Evolutionary conservation across 164 flowering plant species (phyloP), one percentile per base, ranked within the genome.

Genomic region (Macadamia tetraphylla): DNA sequence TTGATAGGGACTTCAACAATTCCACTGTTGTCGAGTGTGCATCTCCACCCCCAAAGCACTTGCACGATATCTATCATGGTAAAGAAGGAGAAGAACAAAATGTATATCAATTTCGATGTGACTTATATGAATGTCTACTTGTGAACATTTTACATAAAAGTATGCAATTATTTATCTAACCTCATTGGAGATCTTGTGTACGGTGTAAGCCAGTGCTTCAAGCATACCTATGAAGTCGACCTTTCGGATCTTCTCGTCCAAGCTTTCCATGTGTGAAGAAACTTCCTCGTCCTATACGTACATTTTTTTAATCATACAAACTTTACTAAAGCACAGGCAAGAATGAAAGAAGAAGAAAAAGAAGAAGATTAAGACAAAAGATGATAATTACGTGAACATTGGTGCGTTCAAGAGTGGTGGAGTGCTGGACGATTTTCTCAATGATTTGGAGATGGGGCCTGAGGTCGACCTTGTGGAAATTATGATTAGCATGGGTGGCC

Each of bases 31-130:
- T 76, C 14, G 79, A 70, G 49, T 85, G 91, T 0, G 83, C 84
- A 62, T 91, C 97, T 30, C 81, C 86, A 15, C 86, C 82, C 3
- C 83, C 83, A 0, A 84, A 81, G 74, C 89, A 84, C 77, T 86
- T 87, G 86, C 88, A 85, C 6, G 82, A 44, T 59, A 88, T 66
- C 89, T 90, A 82, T 51, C 48, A 43, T 0, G 23, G 23, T 6
- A 6, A 43, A 43, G 9, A 9, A 43, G 23, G 23, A 5, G 6
- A 23, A 23, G 6, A 43, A 43, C 7, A 43, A 5, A 5, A 6
- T 43, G 9, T 43, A 43, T 43, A 23, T 23, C 23, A 0, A 23
- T 23, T 23, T 23, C 0, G 23, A 23, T 23, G 23, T 23, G 23
- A 23, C 23, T 23, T 23, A 23, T 23, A 23, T 23, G 23, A 23